These are phyloP conservation scores for Evansstolkia leycettana DNA, from an alignment of 495 filamentous ascomycete genomes.

Conservation along the genomic window DNA sequence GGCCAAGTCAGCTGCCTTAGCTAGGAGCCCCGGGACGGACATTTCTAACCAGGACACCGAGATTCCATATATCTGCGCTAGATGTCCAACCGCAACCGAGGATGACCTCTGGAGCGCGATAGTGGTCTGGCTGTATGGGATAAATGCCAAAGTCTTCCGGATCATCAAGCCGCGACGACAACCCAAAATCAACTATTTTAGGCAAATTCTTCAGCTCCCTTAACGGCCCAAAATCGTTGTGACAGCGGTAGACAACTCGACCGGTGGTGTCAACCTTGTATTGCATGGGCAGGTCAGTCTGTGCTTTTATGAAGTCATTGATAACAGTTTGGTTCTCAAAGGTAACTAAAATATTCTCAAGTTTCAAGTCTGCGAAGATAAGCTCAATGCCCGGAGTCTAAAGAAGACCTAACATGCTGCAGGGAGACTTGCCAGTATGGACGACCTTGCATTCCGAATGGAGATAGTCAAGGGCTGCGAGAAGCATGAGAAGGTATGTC, in stretches of 20 bases:
- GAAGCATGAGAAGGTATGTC: conserved; percentile 24
- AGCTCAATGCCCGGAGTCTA: conserved; percentile 12
- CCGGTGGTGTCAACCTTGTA: conserved; percentile 24
- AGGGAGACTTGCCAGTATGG: conserved; percentile 18
- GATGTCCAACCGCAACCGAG: conserved; percentile 31
- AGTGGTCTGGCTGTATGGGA: conserved; percentile 34
- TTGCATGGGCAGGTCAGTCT: conserved; percentile 25
- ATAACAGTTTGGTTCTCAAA: conserved; percentile 33
- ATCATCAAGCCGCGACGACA: conserved; percentile 52
- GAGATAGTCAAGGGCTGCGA: conserved; percentile 34
- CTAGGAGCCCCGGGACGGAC: too few relatives aligned
- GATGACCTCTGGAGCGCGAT: conserved; percentile 35
- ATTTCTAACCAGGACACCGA: conserved; percentile 41
- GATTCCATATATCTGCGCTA: conserved; percentile 33
- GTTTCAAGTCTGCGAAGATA: conserved; percentile 29
- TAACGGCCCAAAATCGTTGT: conserved; percentile 29
- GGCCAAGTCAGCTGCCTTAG: neutral
- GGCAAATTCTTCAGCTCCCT: conserved; percentile 21
- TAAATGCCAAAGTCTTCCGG: conserved; percentile 23
- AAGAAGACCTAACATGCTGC: conserved; percentile 8
- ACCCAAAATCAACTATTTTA: conserved; percentile 82
- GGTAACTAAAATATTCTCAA: conserved; percentile 34
- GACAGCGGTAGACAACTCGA: conserved; percentile 24
- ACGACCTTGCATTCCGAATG: conserved; percentile 27
- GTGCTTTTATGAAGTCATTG: conserved; percentile 23